Conservation (phyloP, 192 early-diverging fungal species). For the Coemansia umbellata region DNA sequence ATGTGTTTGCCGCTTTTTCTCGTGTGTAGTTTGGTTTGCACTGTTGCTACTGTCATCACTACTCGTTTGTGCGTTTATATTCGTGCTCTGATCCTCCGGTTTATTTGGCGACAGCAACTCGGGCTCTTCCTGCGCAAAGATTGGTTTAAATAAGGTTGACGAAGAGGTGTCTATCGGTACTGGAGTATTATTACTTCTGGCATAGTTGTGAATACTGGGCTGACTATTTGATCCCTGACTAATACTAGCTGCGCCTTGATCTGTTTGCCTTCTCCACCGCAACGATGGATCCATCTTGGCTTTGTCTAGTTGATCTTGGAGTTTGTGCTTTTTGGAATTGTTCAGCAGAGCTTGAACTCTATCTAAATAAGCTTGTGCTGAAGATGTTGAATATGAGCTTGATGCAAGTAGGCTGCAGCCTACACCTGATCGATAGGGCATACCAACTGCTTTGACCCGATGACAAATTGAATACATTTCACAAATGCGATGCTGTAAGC, state of each 20-base stretch:
- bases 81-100: background rate
- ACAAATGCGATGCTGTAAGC: background rate
- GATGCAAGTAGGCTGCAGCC: background rate
- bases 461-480: constrained; percentile 4
- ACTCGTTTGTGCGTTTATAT: background rate
- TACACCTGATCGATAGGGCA: background rate
- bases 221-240: no score
- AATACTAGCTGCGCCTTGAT: background rate
- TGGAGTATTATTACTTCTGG: constrained; percentile 20
- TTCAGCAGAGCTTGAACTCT: background rate
- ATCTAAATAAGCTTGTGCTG: background rate
- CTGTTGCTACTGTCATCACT: background rate
- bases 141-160: constrained; percentile 9
- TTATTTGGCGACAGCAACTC: background rate
- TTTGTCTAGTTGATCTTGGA: background rate
- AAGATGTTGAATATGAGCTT: background rate
- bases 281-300: no score
- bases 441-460: background rate
- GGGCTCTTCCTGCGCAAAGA: constrained; percentile 9
- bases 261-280: background rate
- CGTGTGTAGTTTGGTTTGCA: background rate
- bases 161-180: constrained; percentile 2
- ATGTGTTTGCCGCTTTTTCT: background rate
- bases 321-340: background rate
- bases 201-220: constrained; percentile 15